phyloP scores from a whole-genome alignment of 108 stramenopile genomes.

The Aurantiochytrium sp. region DNA sequence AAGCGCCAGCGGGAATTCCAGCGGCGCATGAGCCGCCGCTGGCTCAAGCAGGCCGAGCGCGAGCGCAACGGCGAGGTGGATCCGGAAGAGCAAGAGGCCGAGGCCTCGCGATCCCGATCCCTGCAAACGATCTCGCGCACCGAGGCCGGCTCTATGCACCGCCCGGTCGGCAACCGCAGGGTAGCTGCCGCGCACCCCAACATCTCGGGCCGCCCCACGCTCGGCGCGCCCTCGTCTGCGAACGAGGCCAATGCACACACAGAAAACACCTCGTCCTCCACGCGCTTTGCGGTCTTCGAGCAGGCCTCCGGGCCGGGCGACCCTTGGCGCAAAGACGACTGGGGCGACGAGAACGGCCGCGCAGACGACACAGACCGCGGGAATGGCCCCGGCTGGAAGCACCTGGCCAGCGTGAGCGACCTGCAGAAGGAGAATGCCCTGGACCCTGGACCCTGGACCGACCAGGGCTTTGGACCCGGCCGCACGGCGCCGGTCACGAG shows the following conservation, averaged over 20 bases:
- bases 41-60: constrained; percentile 38
- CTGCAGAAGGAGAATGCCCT: not conserved
- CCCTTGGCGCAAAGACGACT: constrained; percentile 4
- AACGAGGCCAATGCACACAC: not conserved
- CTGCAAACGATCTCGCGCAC: not conserved
- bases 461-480: constrained; percentile 2
- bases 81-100: not conserved
- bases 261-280: not conserved
- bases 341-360: not conserved
- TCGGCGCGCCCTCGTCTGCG: not conserved
- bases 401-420: not conserved
- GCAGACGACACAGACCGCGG: not conserved
- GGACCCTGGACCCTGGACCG: not conserved
- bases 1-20: constrained; percentile 37
- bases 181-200: not conserved
- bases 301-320: not conserved
- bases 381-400: not conserved
- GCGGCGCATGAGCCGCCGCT: constrained; percentile 45
- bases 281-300: not conserved
- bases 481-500: not conserved
- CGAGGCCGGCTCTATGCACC: not conserved
- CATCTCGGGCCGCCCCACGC: not conserved
- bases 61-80: not conserved
- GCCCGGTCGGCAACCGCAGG: not conserved
- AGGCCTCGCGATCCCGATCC: not conserved